Conservation (phyloP, 495 filamentous ascomycete species). For the Chaetomium cochliodes region DNA sequence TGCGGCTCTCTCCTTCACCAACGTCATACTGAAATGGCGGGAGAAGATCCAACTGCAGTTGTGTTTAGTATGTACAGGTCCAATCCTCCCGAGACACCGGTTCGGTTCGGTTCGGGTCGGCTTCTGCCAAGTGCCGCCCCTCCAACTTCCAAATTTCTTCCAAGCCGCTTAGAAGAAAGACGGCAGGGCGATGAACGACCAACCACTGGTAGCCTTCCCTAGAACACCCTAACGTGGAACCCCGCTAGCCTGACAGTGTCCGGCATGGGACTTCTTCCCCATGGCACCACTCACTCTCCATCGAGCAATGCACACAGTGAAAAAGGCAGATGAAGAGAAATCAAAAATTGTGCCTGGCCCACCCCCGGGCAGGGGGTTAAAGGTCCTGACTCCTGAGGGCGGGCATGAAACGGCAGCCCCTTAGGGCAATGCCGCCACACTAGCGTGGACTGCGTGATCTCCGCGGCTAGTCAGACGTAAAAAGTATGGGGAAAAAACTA, state of each 20-base stretch:
- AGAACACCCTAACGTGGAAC: too few relatives aligned
- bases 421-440: background rate
- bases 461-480: background rate
- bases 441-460: background rate
- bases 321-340: background rate
- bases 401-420: background rate
- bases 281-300: background rate
- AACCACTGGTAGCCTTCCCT: too few relatives aligned
- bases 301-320: background rate
- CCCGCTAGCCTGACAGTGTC: too few relatives aligned
- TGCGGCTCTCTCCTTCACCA: background rate
- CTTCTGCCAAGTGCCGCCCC: background rate
- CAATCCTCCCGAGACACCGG: background rate
- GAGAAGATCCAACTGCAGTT: background rate
- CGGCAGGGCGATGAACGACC: too few relatives aligned
- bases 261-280: background rate
- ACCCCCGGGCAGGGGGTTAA: background rate
- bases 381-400: background rate
- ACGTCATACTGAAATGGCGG: background rate
- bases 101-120: background rate
- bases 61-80: background rate
- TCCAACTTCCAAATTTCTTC: background rate
- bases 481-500: background rate
- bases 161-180: too few relatives aligned
- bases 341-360: conserved; percentile 1